A percentile compares a stretch with the other conserved stretches of the same genome.
phyloP scores from a whole-genome alignment of 2,329 filamentous ascomycete genomes.

The Graphilbum ipis-grandicollis region DNA sequence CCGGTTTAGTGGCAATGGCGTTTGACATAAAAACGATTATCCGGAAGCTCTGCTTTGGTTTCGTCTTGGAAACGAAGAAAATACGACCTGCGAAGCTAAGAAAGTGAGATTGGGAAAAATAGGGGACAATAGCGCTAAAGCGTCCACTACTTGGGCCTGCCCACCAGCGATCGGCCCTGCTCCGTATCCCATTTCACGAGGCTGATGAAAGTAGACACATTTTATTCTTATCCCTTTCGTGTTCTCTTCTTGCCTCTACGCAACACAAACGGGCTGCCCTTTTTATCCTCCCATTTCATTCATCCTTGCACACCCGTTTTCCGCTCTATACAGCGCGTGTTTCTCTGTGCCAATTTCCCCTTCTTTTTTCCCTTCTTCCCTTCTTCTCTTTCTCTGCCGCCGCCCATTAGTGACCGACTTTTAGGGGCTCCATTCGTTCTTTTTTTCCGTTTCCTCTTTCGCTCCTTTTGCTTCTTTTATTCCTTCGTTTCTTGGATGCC shows the following conservation, averaged over 20 bases:
- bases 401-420: slow-evolving; percentile 1
- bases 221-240: slow-evolving; percentile 6
- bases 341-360: neutral
- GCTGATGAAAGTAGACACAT: slow-evolving; percentile 12
- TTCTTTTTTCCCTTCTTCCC: neutral
- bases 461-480: slow-evolving; percentile 28
- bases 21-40: neutral
- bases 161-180: neutral
- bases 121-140: slow-evolving; percentile 1
- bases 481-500: too few species aligned
- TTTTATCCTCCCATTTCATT: slow-evolving; percentile 1
- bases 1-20: neutral
- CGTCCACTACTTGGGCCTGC: neutral
- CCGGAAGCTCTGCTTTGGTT: neutral
- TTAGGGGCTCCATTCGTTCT: too few species aligned
- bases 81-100: too few species aligned
- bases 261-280: neutral
- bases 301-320: slow-evolving; percentile 1
- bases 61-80: too few species aligned
- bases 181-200: slow-evolving; percentile 9
- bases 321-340: neutral
- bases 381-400: slow-evolving; percentile 27
- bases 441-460: neutral
- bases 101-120: neutral
- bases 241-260: slow-evolving; percentile 3